Evolutionary conservation across 306 rosid genomes (phyloP).

Genomic region (Castanea sativa): DNA sequence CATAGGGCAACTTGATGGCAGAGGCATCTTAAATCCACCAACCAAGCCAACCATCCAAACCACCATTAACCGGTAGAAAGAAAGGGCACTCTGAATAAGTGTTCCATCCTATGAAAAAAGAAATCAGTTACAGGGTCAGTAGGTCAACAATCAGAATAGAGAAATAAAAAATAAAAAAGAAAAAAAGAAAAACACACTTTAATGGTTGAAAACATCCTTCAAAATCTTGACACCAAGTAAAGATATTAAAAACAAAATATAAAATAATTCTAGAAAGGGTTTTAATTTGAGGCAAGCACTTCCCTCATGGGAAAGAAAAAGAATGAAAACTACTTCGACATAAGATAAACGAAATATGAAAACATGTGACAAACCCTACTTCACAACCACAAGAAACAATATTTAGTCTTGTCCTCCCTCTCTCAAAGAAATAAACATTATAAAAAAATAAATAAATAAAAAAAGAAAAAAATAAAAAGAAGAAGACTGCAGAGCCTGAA

Average conservation of each 20-base stretch:
- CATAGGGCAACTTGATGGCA: constrained; percentile 71
- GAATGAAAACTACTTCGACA: background rate
- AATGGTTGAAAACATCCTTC: background rate
- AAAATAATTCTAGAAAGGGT: background rate
- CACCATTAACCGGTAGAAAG: constrained; percentile 85
- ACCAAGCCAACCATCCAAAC: constrained; percentile 93
- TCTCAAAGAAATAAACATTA: background rate
- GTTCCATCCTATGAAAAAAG: constrained; percentile 61
- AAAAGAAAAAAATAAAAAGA: background rate
- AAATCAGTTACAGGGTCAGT: constrained; percentile 11
- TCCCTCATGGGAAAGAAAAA: background rate
- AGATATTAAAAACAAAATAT: background rate
- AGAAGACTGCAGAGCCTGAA: background rate
- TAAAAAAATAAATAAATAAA: background rate
- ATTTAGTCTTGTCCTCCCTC: background rate
- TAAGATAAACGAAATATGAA: background rate
- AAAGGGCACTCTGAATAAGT: constrained; percentile 74
- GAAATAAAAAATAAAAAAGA: background rate
- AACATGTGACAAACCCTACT: background rate
- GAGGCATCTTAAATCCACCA: constrained; percentile 98
- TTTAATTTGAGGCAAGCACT: background rate
- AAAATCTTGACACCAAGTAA: background rate
- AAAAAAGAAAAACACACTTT: background rate
- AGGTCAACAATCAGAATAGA: constrained; percentile 11
- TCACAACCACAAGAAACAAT: background rate